A percentile compares a stretch with the other conserved stretches of the same genome.
Evolutionary conservation across 1,284 basidiomycete species (phyloP).

Genomic region (Malassezia arunalokei): DNA sequence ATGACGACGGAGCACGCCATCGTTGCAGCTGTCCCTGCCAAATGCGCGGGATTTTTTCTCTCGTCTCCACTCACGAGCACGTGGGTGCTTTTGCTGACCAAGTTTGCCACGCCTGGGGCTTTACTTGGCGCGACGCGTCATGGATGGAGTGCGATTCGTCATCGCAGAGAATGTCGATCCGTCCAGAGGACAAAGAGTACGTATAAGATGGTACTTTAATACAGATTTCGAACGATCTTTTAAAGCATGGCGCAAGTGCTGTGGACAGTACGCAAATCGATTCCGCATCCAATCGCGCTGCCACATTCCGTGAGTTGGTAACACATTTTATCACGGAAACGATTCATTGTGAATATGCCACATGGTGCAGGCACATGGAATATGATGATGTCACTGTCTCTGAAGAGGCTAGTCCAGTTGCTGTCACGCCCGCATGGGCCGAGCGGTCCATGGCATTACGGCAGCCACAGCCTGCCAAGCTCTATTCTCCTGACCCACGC

Average conservation of each 20-base stretch:
- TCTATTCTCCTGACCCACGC: constrained; percentile 62
- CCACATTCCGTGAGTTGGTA: neutral
- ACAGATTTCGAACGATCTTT: neutral
- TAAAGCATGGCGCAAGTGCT: neutral
- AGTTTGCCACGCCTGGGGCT: neutral
- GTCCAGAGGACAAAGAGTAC: neutral
- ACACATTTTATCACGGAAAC: constrained; percentile 13
- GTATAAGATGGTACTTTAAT: neutral
- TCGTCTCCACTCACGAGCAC: too few relatives aligned
- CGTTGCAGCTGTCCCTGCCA: neutral
- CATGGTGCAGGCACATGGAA: neutral
- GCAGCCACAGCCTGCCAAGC: constrained; percentile 43
- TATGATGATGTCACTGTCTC: neutral
- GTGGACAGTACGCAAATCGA: neutral
- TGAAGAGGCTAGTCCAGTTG: neutral
- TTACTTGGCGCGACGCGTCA: neutral
- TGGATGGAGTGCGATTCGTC: constrained; percentile 1
- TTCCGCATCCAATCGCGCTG: neutral
- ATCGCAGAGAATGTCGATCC: constrained; percentile 3
- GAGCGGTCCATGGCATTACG: constrained; percentile 20
- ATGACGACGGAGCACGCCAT: constrained; percentile 4
- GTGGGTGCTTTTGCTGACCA: too few relatives aligned
- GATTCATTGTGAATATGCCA: neutral
- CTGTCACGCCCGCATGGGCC: constrained; percentile 27
- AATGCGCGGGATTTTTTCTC: neutral